Evolutionary conservation across 352 stramenopile genomes (phyloP).

Genomic region (Plasmopara halstedii): DNA sequence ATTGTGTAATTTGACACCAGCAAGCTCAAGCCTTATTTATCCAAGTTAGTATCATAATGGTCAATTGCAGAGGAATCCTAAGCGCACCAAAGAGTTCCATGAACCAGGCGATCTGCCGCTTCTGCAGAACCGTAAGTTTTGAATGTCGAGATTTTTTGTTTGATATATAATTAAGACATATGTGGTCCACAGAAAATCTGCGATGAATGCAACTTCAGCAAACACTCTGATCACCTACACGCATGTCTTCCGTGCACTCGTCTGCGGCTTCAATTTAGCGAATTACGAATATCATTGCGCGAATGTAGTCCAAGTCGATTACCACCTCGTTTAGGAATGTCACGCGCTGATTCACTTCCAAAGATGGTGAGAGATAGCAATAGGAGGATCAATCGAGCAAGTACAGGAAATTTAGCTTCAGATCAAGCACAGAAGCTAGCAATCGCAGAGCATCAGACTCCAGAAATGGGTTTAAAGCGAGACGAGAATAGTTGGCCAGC

Average conservation of each 20-base stretch:
- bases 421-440: neutral
- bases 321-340: conserved; percentile 5
- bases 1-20: conserved; percentile 11
- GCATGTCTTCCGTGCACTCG: conserved; percentile 15
- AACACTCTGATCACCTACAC: conserved; percentile 11
- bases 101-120: conserved; percentile 21
- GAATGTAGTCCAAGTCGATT: conserved; percentile 6
- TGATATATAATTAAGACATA: conserved; percentile 5
- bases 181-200: conserved; percentile 18
- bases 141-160: neutral
- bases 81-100: neutral
- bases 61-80: conserved; percentile 17
- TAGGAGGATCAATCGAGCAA: neutral
- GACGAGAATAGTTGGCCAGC: conserved; percentile 6
- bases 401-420: neutral
- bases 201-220: conserved; percentile 7
- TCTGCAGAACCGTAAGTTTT: conserved; percentile 19
- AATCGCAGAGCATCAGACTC: conserved; percentile 1
- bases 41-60: conserved; percentile 7
- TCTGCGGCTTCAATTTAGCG: conserved; percentile 7
- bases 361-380: conserved; percentile 10
- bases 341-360: conserved; percentile 9
- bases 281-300: conserved; percentile 1
- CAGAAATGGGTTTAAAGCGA: neutral
- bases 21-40: neutral